These are phyloP conservation scores for Phytophthora cajani DNA, from an alignment of 352 stramenopile genomes.

Conservation along the genomic window DNA sequence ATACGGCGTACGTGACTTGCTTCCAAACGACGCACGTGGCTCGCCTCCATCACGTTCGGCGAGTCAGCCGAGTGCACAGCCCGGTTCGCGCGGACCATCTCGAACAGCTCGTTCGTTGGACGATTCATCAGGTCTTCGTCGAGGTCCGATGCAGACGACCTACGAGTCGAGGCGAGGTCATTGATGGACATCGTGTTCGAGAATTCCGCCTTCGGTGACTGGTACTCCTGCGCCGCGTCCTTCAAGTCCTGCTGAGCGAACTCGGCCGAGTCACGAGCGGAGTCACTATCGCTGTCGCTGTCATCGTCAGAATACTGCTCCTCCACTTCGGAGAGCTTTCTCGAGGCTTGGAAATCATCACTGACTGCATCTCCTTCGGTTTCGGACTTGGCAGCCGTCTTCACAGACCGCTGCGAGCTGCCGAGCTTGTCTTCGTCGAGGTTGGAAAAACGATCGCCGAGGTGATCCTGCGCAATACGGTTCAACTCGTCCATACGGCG, in stretches of 20 bases:
- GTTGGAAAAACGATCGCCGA: conserved; percentile 54
- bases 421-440: conserved; percentile 37
- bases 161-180: conserved; percentile 24
- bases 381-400: conserved; percentile 13
- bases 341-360: conserved; percentile 26
- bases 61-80: conserved; percentile 17
- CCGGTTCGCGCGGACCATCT: conserved; percentile 52
- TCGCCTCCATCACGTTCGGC: conserved; percentile 52
- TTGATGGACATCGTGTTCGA: conserved; percentile 37
- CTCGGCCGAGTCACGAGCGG: conserved; percentile 19
- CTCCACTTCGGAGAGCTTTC: conserved; percentile 31
- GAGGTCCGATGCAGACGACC: conserved; percentile 34
- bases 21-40: conserved; percentile 58
- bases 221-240: conserved; percentile 19
- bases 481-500: conserved; percentile 66
- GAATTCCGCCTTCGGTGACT: conserved; percentile 21
- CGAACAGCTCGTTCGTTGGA: conserved; percentile 54
- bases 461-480: conserved; percentile 52
- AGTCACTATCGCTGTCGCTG: conserved; percentile 15
- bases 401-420: conserved; percentile 24
- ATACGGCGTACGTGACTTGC: conserved; percentile 55
- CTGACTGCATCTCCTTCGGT: conserved; percentile 23
- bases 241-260: conserved; percentile 28
- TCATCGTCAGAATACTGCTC: conserved; percentile 23
- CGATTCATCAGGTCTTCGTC: conserved; percentile 60